Percentiles rank a stretch among this genome's conserved stretches.
Evolutionary conservation across 2,329 filamentous ascomycete species (phyloP).

Genomic region (Alternaria novae-zelandiae): DNA sequence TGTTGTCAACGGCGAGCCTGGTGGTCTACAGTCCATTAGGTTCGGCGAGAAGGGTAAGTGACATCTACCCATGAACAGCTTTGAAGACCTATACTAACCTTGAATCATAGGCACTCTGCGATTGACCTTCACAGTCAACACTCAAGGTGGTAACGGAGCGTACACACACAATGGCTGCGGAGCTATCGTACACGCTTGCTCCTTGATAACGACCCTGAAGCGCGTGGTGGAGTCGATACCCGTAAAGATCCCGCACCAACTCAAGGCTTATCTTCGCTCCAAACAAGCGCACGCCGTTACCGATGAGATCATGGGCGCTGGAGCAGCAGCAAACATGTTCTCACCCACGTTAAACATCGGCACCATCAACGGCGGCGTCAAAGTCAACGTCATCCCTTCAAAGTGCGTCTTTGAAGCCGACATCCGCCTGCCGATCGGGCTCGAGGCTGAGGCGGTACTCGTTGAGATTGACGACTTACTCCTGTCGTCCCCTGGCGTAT

Average conservation of each 20-base stretch:
- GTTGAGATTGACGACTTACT: background rate
- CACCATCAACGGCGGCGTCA: conserved; percentile 50
- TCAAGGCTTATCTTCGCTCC: background rate
- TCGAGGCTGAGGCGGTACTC: conserved; percentile 24
- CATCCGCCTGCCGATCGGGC: conserved; percentile 50
- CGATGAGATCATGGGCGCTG: background rate
- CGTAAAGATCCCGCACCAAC: background rate
- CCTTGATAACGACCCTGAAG: background rate
- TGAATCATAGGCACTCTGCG: background rate
- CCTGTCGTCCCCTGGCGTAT: background rate
- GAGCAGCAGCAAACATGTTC: background rate
- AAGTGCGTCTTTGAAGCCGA: conserved; percentile 50
- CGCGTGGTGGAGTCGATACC: background rate
- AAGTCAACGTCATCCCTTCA: conserved; percentile 54
- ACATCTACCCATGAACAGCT: background rate
- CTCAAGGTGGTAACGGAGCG: background rate
- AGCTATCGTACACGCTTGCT: background rate
- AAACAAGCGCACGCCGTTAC: background rate
- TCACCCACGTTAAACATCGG: conserved; percentile 22
- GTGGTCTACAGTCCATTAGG: background rate
- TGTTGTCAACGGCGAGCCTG: background rate
- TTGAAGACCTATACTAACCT: background rate
- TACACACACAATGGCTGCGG: background rate
- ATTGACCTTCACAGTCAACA: background rate
- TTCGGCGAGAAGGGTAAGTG: background rate